A percentile compares a stretch with the other conserved stretches of the same genome.
Evolutionary conservation across 2,329 filamentous ascomycete species (phyloP).

Genomic region (Cercospora zeae-maydis): DNA sequence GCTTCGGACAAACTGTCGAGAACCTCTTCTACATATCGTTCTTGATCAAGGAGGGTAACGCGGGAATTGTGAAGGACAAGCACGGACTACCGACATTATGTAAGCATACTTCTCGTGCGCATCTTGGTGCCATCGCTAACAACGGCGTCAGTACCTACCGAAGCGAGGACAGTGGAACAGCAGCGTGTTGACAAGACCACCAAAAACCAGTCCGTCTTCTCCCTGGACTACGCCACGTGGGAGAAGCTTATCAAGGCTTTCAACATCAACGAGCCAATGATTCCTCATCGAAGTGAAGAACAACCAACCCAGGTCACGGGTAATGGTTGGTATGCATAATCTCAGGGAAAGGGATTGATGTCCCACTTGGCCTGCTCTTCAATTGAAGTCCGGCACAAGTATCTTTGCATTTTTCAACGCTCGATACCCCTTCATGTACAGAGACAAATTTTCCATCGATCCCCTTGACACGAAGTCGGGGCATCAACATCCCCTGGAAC

Average conservation of each 20-base stretch:
- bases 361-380: neutral
- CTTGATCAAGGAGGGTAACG: conserved; percentile 78
- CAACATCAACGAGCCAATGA: conserved; percentile 73
- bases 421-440: neutral
- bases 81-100: conserved; percentile 73
- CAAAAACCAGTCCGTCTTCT: conserved; percentile 76
- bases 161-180: conserved; percentile 49
- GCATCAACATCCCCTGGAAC: too few relatives aligned
- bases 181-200: conserved; percentile 55
- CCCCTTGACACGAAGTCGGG: too few relatives aligned
- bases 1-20: conserved; percentile 92
- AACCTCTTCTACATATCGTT: conserved; percentile 98
- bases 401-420: neutral
- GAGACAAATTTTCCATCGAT: neutral
- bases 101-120: conserved; percentile 48
- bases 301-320: conserved; percentile 53
- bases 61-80: conserved; percentile 70
- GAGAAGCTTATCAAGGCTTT: conserved; percentile 71
- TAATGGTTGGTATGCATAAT: conserved; percentile 63
- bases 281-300: conserved; percentile 69
- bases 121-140: conserved; percentile 15
- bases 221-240: conserved; percentile 84
- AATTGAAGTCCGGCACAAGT: neutral
- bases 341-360: neutral
- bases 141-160: conserved; percentile 40